Evolutionary conservation across 805 yeast species (phyloP).

Genomic region (Priceomyces medius): DNA sequence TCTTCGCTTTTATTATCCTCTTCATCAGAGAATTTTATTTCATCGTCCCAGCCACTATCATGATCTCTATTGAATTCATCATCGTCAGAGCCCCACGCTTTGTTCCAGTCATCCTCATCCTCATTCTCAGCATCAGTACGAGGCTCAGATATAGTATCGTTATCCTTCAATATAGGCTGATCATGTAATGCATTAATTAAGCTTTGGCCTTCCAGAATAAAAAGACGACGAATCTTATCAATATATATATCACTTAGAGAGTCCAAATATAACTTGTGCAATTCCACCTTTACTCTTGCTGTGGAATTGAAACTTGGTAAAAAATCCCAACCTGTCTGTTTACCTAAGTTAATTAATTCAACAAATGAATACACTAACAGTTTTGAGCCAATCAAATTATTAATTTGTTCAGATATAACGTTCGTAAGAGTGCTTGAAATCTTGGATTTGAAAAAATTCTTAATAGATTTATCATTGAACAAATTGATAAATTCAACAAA

Average conservation of each 20-base stretch:
- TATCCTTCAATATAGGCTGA: constrained; percentile 12
- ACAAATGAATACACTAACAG: constrained; percentile 18
- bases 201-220: constrained; percentile 11
- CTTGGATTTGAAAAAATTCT: constrained; percentile 24
- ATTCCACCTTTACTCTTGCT: constrained; percentile 9
- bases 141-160: neutral
- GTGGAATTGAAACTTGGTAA: constrained; percentile 9
- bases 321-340: constrained; percentile 13
- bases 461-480: constrained; percentile 20
- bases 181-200: constrained; percentile 12
- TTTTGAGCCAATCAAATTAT: constrained; percentile 14
- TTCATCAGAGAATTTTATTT: constrained; percentile 14
- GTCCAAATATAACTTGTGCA: constrained; percentile 27
- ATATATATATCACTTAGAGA: constrained; percentile 36
- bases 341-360: constrained; percentile 13
- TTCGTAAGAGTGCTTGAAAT: constrained; percentile 29
- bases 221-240: constrained; percentile 23
- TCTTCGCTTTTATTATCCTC: constrained; percentile 7
- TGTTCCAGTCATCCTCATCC: constrained; percentile 8
- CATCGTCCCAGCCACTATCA: constrained; percentile 18
- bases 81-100: constrained; percentile 5
- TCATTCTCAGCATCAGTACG: constrained; percentile 12
- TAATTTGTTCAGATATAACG: constrained; percentile 31
- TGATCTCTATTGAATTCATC: constrained; percentile 1
- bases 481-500: constrained; percentile 32